phyloP scores from a whole-genome alignment of 768 basidiomycete species.

The Pholiota microspora region DNA sequence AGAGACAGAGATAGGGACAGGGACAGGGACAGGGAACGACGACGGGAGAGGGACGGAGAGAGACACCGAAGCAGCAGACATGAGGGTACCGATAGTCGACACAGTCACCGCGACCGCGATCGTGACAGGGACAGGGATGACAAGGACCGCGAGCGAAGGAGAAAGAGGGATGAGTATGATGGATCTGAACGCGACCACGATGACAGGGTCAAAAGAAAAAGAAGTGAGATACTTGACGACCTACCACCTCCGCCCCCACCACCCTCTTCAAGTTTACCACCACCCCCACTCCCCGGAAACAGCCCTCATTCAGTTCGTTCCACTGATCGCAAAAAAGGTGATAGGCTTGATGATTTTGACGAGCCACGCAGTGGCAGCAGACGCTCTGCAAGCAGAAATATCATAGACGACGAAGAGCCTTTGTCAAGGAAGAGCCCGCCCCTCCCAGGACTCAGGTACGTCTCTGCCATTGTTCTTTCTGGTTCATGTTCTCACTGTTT shows the following conservation, averaged over 20 bases:
- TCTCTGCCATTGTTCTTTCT: conserved; percentile 7
- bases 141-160: conserved; percentile 51
- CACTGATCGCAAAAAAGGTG: conserved; percentile 52
- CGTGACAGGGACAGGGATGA: conserved; percentile 49
- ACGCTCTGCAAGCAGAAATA: conserved; percentile 37
- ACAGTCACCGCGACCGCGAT: conserved; percentile 55
- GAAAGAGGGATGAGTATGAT: conserved; percentile 66
- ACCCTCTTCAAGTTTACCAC: conserved; percentile 36
- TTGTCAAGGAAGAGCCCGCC: conserved; percentile 39
- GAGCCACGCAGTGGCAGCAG: conserved; percentile 45
- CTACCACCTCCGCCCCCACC: conserved; percentile 34
- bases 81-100: conserved; percentile 53
- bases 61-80: conserved; percentile 49
- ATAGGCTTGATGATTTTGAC: conserved; percentile 58
- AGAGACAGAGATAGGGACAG: conserved; percentile 47
- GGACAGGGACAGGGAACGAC: conserved; percentile 48
- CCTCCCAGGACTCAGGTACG: conserved; percentile 46
- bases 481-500: conserved; percentile 9
- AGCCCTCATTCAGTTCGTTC: conserved; percentile 55
- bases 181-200: conserved; percentile 50
- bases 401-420: conserved; percentile 39
- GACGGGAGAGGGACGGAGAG: conserved; percentile 50
- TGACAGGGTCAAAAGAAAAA: conserved; percentile 66
- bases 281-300: conserved; percentile 43
- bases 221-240: conserved; percentile 50